phyloP scores from a whole-genome alignment of 176 grass and related monocot species.

The Thalia dealbata region DNA sequence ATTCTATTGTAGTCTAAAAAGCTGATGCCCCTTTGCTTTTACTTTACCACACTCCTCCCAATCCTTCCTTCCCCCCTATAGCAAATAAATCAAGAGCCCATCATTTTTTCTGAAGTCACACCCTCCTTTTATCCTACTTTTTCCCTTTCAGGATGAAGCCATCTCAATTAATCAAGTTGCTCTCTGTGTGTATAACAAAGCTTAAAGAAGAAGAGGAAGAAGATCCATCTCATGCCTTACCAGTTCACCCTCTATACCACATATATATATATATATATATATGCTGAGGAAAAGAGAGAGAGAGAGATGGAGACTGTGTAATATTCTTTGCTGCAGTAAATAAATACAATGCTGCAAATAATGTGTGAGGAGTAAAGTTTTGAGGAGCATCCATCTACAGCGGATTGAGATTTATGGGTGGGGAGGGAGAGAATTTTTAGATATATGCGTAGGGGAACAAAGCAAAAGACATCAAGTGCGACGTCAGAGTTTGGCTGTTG shows the following conservation, averaged over 20 bases:
- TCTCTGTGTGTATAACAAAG: no score
- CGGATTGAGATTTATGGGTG: conserved; percentile 9
- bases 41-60: conserved; percentile 25
- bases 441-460: conserved; percentile 21
- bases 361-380: no score
- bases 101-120: conserved; percentile 59
- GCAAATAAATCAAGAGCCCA: conserved; percentile 51
- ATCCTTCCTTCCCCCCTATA: conserved; percentile 19
- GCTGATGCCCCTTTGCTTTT: conserved; percentile 35
- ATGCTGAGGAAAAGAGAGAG: no score
- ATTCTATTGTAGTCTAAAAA: conserved; percentile 34
- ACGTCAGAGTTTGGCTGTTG: conserved; percentile 31
- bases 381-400: not conserved
- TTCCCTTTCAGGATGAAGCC: conserved; percentile 38
- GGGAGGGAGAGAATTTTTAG: conserved; percentile 46
- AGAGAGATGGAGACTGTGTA: conserved; percentile 12
- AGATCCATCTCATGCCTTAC: no score
- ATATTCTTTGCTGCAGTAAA: conserved; percentile 31
- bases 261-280: no score
- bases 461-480: conserved; percentile 69
- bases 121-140: conserved; percentile 38
- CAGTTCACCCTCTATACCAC: no score
- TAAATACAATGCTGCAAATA: conserved; percentile 27
- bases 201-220: no score
- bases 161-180: conserved; percentile 32